Conservation (phyloP, 345 rosid species). For the Lepidium aucheri region DNA sequence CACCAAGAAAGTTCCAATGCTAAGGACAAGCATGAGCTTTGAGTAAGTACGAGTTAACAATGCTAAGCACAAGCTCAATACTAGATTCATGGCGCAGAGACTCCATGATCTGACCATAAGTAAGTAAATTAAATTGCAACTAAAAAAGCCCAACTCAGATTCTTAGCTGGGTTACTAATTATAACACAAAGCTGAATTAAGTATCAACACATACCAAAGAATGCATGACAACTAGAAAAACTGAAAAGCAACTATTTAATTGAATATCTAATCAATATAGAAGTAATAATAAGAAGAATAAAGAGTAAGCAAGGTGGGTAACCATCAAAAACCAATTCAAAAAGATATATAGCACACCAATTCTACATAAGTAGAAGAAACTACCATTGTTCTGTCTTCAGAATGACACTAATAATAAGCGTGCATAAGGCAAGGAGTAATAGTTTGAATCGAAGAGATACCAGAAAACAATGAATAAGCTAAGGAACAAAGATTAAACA, state of each 20-base stretch:
- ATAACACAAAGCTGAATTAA: background rate
- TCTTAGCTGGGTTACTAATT: constrained; percentile 3
- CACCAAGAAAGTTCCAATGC: background rate
- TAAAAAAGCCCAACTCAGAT: background rate
- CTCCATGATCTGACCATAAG: background rate
- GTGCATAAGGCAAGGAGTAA: background rate
- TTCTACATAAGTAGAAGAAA: background rate
- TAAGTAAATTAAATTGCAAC: background rate
- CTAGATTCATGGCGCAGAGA: background rate
- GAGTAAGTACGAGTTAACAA: background rate
- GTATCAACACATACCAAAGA: background rate
- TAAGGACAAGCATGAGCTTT: background rate
- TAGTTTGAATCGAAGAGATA: background rate
- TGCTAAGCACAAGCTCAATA: background rate
- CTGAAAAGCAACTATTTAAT: background rate
- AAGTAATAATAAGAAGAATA: background rate
- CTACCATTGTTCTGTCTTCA: background rate
- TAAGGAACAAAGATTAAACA: background rate
- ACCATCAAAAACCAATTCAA: constrained; percentile 6
- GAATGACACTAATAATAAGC: background rate
- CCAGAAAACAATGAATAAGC: background rate
- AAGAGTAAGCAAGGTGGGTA: background rate
- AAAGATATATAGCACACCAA: constrained; percentile 1
- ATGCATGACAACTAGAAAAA: background rate
- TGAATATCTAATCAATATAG: background rate